Evolutionary conservation across 345 rosid genomes (phyloP).

Genomic region (Hirschfeldia incana): DNA sequence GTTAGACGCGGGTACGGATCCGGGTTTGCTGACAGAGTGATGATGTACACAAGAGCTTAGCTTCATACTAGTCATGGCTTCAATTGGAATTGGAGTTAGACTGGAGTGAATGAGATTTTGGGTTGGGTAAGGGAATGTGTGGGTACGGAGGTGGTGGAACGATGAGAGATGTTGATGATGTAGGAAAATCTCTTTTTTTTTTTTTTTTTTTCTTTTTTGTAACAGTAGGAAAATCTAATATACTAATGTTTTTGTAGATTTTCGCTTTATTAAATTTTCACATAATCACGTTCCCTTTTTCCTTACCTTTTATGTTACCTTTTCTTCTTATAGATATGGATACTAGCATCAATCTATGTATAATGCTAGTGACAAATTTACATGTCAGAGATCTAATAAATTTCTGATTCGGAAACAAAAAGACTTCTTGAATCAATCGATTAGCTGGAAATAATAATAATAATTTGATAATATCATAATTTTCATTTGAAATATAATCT

Average conservation of each 20-base stretch:
- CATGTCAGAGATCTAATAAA: not conserved
- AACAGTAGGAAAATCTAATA: not conserved
- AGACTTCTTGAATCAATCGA: not conserved
- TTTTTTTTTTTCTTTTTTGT: no score
- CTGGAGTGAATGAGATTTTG: not conserved
- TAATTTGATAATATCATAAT: not conserved
- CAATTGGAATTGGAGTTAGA: not conserved
- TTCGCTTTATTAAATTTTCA: not conserved
- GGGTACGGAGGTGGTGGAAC: not conserved
- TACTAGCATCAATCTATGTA: not conserved
- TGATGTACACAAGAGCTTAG: conserved; percentile 48
- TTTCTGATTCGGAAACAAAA: not conserved
- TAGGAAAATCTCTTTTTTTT: not conserved
- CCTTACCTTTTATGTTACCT: not conserved
- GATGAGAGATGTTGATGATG: not conserved
- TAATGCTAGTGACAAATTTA: not conserved
- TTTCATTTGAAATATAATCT: not conserved
- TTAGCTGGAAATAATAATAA: not conserved
- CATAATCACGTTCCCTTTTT: not conserved
- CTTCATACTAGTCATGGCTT: conserved; percentile 49
- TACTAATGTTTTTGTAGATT: not conserved
- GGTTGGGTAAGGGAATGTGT: not conserved
- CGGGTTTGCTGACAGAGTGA: conserved; percentile 33
- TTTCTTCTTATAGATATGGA: not conserved
- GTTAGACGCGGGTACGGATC: conserved; percentile 28